These are phyloP conservation scores for Heteromeles arbutifolia DNA, from an alignment of 306 rosid genomes.

Conservation along the genomic window DNA sequence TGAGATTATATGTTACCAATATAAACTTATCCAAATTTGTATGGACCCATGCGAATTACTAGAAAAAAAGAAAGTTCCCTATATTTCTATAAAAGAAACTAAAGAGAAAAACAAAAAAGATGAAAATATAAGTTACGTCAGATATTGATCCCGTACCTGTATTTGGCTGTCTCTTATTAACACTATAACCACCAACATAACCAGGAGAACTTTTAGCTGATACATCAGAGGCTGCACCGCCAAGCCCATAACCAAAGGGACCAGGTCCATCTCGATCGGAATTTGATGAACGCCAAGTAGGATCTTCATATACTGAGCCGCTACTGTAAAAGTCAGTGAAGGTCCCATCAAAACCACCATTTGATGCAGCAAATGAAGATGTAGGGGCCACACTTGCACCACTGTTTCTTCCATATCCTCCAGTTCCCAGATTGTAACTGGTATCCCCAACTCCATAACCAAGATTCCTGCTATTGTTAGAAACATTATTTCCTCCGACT, in stretches of 20 bases:
- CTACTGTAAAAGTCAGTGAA: slow-evolving; percentile 21
- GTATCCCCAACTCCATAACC: slow-evolving; percentile 43
- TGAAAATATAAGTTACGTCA: neutral
- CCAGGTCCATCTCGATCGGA: slow-evolving; percentile 52
- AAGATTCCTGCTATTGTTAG: slow-evolving; percentile 39
- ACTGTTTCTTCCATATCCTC: slow-evolving; percentile 55
- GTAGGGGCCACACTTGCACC: slow-evolving; percentile 29
- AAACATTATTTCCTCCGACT: slow-evolving; percentile 41
- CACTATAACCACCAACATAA: slow-evolving; percentile 59
- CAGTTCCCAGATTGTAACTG: slow-evolving; percentile 39
- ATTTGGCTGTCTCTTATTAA: slow-evolving; percentile 62
- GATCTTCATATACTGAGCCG: slow-evolving; percentile 31
- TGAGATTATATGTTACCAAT: neutral
- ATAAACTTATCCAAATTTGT: neutral
- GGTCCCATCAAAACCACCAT: slow-evolving; percentile 38
- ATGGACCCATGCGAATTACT: neutral
- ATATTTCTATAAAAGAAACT: neutral
- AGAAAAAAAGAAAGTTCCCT: neutral
- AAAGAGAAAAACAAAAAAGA: neutral
- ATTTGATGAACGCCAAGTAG: slow-evolving; percentile 61
- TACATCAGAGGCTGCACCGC: slow-evolving; percentile 64
- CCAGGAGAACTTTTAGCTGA: slow-evolving; percentile 56
- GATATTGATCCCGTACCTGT: slow-evolving; percentile 40
- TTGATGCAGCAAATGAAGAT: slow-evolving; percentile 34
- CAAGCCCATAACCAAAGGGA: slow-evolving; percentile 60